Evolutionary conservation across 495 filamentous ascomycete species (phyloP).

Genomic region (Talaromyces nanjingensis): DNA sequence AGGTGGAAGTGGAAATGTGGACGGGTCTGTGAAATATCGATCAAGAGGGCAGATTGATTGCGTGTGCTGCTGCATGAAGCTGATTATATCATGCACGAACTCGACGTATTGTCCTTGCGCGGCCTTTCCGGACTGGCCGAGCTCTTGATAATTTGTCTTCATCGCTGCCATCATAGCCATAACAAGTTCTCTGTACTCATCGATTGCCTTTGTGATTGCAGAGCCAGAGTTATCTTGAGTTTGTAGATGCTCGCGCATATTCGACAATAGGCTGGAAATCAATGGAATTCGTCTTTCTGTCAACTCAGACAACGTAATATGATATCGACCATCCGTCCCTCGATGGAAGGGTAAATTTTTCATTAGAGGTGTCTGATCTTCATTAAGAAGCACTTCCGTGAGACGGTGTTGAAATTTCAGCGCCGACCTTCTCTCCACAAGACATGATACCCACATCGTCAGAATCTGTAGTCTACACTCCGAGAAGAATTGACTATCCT

Average conservation of each 20-base stretch:
- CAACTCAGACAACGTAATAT: slow-evolving; percentile 49
- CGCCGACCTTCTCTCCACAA: slow-evolving; percentile 59
- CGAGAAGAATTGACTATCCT: slow-evolving; percentile 30
- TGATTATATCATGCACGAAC: slow-evolving; percentile 59
- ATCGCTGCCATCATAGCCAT: slow-evolving; percentile 56
- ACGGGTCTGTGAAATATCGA: slow-evolving; percentile 60
- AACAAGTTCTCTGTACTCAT: slow-evolving; percentile 50
- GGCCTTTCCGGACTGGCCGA: slow-evolving; percentile 31
- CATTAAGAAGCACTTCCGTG: slow-evolving; percentile 49
- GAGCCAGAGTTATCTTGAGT: slow-evolving; percentile 22
- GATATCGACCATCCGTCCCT: slow-evolving; percentile 29
- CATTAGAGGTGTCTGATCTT: slow-evolving; percentile 36
- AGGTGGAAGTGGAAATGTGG: slow-evolving; percentile 57
- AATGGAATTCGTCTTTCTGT: slow-evolving; percentile 50
- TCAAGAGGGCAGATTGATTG: slow-evolving; percentile 56
- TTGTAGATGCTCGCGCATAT: slow-evolving; percentile 54
- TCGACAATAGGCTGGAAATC: slow-evolving; percentile 55
- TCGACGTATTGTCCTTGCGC: slow-evolving; percentile 53
- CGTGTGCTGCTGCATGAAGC: slow-evolving; percentile 59
- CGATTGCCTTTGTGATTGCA: slow-evolving; percentile 30
- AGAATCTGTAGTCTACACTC: slow-evolving; percentile 46
- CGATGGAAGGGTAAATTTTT: slow-evolving; percentile 56
- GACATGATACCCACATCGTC: slow-evolving; percentile 50
- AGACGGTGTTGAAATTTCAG: slow-evolving; percentile 63
- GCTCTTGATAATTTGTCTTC: slow-evolving; percentile 61